Evolutionary conservation across 2,329 filamentous ascomycete species (phyloP).

Genomic region (Sporothrix dimorphospora): DNA sequence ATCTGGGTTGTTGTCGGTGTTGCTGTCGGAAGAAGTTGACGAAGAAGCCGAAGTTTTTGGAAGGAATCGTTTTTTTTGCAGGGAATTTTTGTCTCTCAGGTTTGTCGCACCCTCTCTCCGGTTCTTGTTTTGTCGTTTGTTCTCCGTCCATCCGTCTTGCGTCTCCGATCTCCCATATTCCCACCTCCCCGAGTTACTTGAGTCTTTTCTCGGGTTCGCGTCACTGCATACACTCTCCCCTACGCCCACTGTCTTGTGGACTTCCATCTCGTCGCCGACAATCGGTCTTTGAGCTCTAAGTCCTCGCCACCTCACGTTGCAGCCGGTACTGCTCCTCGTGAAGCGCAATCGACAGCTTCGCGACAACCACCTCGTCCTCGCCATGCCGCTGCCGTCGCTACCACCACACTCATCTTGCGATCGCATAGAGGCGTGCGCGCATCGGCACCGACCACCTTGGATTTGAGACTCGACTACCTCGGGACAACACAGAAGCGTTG

Average conservation of each 20-base stretch:
- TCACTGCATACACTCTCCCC: slow-evolving; percentile 3
- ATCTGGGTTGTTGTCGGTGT: slow-evolving; percentile 36
- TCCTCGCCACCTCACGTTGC: not conserved
- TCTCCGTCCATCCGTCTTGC: slow-evolving; percentile 10
- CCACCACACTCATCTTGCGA: not conserved
- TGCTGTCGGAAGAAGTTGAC: slow-evolving; percentile 36
- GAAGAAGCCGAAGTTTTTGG: slow-evolving; percentile 34
- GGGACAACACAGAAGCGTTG: not conserved
- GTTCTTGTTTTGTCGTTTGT: not conserved
- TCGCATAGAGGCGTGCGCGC: too few relatives aligned
- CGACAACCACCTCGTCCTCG: not conserved
- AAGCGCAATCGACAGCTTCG: not conserved
- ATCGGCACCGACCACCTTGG: not conserved
- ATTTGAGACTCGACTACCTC: not conserved
- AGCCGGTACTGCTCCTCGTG: not conserved
- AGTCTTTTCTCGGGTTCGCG: not conserved
- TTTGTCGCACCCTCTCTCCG: slow-evolving; percentile 18
- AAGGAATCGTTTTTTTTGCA: slow-evolving; percentile 24
- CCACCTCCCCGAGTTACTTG: not conserved
- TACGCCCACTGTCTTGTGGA: not conserved
- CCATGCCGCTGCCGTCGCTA: not conserved
- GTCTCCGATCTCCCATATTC: not conserved
- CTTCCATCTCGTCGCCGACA: not conserved
- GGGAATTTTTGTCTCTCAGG: slow-evolving; percentile 24
- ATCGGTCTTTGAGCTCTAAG: not conserved